Conservation (phyloP, 1,284 basidiomycete genomes). For the Athelia sp. region DNA sequence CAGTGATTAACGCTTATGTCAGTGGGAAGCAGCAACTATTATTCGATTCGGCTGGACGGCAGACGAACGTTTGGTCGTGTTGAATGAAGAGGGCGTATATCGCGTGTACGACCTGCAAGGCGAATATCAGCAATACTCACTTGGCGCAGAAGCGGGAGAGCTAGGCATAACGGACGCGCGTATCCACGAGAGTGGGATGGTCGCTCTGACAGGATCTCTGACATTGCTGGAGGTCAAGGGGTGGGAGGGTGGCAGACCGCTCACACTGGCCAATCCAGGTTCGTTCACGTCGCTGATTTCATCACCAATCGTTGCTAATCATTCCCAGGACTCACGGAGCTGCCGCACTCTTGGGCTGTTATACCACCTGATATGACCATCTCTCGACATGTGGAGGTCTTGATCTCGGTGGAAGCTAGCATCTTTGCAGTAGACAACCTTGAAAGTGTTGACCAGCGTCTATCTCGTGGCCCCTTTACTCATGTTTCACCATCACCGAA, state of each 20-base stretch:
- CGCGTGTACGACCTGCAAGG: constrained; percentile 86
- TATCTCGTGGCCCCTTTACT: constrained; percentile 85
- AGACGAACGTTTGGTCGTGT: constrained; percentile 76
- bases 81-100: constrained; percentile 92
- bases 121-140: constrained; percentile 79
- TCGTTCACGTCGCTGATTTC: constrained; percentile 16
- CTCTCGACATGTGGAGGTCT: constrained; percentile 82
- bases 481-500: constrained; percentile 89
- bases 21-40: constrained; percentile 86
- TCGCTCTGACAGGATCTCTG: constrained; percentile 78
- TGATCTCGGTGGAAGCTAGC: constrained; percentile 74
- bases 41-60: constrained; percentile 80
- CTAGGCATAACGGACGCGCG: constrained; percentile 82
- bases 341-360: constrained; percentile 79
- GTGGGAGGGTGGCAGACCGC: constrained; percentile 72
- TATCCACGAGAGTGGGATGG: constrained; percentile 83
- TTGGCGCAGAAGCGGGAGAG: constrained; percentile 84
- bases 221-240: constrained; percentile 81
- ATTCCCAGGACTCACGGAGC: constrained; percentile 60
- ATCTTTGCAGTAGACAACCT: constrained; percentile 83
- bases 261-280: constrained; percentile 70
- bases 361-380: constrained; percentile 84
- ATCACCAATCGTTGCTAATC: constrained; percentile 8
- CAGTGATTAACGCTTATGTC: constrained; percentile 11
- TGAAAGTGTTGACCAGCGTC: constrained; percentile 83